phyloP scores from a whole-genome alignment of 2,329 filamentous ascomycete genomes.

The Colletotrichum euphorbiae region DNA sequence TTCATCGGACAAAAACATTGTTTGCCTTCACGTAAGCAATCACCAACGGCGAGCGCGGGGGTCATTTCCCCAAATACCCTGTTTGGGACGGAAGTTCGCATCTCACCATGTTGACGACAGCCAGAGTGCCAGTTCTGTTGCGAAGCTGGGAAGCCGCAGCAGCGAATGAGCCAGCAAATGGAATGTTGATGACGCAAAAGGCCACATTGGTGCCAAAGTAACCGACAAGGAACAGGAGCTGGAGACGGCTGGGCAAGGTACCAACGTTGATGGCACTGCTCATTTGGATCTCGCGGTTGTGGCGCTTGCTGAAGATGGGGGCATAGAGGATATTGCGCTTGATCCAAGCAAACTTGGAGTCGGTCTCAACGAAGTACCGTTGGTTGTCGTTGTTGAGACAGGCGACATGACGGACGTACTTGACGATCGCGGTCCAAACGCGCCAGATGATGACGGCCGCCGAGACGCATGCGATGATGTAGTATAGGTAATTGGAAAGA shows the following conservation, averaged over 20 bases:
- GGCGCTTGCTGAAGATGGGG: conserved; percentile 72
- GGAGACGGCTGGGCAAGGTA: conserved; percentile 75
- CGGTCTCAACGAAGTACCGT: conserved; percentile 77
- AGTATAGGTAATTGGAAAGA: conserved; percentile 70
- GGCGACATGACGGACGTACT: conserved; percentile 78
- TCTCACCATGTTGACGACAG: conserved; percentile 79
- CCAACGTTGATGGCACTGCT: conserved; percentile 70
- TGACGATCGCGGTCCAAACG: conserved; percentile 67
- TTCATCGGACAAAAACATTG: background rate
- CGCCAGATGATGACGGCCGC: conserved; percentile 76
- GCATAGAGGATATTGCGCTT: conserved; percentile 75
- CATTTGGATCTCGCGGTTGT: conserved; percentile 74
- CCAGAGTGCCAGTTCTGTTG: conserved; percentile 76
- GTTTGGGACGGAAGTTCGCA: background rate
- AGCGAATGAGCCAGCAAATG: conserved; percentile 62
- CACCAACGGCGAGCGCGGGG: background rate
- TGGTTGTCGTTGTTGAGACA: conserved; percentile 84
- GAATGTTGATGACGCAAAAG: conserved; percentile 78
- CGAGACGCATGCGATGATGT: conserved; percentile 73
- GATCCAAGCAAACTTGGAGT: conserved; percentile 65
- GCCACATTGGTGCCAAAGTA: conserved; percentile 76
- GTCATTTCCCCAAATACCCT: background rate
- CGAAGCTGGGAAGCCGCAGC: conserved; percentile 64
- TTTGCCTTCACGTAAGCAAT: background rate
- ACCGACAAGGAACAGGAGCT: conserved; percentile 67